Evolutionary conservation across 108 stramenopile genomes (phyloP).

Genomic region (Cylindrotheca closterium): DNA sequence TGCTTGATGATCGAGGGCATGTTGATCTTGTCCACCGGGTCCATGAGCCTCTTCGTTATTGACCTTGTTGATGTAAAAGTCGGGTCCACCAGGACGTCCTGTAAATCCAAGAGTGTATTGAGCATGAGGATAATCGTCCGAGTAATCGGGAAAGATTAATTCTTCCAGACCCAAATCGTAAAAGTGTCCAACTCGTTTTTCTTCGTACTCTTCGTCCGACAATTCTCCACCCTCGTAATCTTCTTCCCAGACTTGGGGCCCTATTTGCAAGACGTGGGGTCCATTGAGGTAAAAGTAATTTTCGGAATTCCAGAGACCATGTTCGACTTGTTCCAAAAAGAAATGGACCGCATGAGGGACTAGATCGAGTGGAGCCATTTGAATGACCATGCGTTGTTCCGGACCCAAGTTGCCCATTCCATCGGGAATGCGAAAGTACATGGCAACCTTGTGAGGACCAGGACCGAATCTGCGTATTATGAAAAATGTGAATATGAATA

Average conservation of each 20-base stretch:
- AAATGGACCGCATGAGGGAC: conserved; percentile 85
- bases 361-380: conserved; percentile 67
- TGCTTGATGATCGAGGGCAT: conserved; percentile 77
- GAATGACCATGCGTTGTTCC: conserved; percentile 41
- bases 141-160: conserved; percentile 83
- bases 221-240: conserved; percentile 12
- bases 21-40: conserved; percentile 76
- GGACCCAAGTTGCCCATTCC: conserved; percentile 8
- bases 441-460: conserved; percentile 66
- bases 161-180: conserved; percentile 34
- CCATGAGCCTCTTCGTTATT: conserved; percentile 87
- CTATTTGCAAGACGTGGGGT: conserved; percentile 83
- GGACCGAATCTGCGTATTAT: conserved; percentile 53
- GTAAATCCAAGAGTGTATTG: conserved; percentile 83
- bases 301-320: conserved; percentile 65
- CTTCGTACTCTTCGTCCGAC: conserved; percentile 9
- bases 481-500: neutral
- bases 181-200: conserved; percentile 31
- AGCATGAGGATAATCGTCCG: conserved; percentile 58
- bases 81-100: conserved; percentile 88
- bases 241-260: conserved; percentile 37
- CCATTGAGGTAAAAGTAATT: conserved; percentile 74
- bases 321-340: conserved; percentile 85
- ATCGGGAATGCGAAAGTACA: conserved; percentile 28
- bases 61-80: conserved; percentile 88